Conservation (phyloP, 2,329 filamentous ascomycete species). For the Colletotrichum eleusines region DNA sequence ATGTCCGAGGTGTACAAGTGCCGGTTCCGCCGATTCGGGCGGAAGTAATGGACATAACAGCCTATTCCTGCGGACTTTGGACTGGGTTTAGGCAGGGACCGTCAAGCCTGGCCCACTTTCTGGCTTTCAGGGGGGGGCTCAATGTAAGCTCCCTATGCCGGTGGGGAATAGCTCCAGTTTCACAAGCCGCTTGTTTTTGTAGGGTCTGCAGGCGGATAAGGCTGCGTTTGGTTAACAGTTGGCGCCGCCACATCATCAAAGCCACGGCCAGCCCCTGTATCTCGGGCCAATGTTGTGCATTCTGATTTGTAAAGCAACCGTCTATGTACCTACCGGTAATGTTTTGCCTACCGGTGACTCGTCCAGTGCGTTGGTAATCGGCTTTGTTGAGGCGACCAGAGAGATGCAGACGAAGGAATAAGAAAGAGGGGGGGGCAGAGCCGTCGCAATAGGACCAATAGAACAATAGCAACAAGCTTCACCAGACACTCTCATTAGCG, state of each 20-base stretch:
- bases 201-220: conserved; percentile 39
- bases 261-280: conserved; percentile 19
- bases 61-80: conserved; percentile 31
- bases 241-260: conserved; percentile 38
- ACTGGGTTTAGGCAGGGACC: conserved; percentile 19
- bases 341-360: conserved; percentile 25
- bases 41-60: conserved; percentile 29
- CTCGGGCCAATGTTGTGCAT: conserved; percentile 30
- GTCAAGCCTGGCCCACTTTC: conserved; percentile 12
- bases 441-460: neutral
- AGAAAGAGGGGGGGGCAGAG: neutral
- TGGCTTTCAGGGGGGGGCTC: conserved; percentile 15
- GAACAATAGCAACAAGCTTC: conserved; percentile 5
- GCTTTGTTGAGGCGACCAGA: neutral
- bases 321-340: no score
- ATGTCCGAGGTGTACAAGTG: conserved; percentile 15
- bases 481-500: neutral
- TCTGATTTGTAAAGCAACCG: conserved; percentile 38
- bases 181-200: conserved; percentile 15
- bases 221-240: conserved; percentile 35
- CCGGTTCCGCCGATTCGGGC: conserved; percentile 38
- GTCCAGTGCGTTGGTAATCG: conserved; percentile 8
- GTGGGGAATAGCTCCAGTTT: conserved; percentile 31
- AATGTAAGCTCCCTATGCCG: conserved; percentile 17
- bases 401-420: conserved; percentile 5